Evolutionary conservation across 2,329 filamentous ascomycete species (phyloP), one percentile per base, ranked within the genome.

Genomic region (Calonectria fujianensis): DNA sequence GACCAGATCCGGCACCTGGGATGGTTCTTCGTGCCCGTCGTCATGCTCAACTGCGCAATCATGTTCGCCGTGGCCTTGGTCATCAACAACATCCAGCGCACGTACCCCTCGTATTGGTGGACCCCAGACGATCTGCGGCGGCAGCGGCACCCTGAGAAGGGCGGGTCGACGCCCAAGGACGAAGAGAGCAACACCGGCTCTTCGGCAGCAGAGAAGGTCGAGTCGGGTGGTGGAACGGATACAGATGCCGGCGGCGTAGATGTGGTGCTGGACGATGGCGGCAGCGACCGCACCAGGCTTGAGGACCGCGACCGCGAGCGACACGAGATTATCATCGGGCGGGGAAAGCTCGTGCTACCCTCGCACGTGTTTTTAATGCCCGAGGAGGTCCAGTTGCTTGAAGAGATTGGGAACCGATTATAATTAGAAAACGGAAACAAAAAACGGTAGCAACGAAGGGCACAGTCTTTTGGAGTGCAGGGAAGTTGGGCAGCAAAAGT

Each of bases 51-150:
- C 5, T 90, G 88, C 63, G 81, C 83, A 0, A 82, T 95, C 63
- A 94, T 95, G 90, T 84, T 94, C 37, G 84, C 78, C 1, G 88
- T 91, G 2, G 93, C 93, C 0, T 84, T 94, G 65, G 37, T 94
- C 8, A 79, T 95, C 73, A 95, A 95, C 80, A 96, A 96, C 75
- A 85, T 95, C 3, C 90, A 93, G 81, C 87, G 92, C 11, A 87
- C 88, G 24, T 95, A 91, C 75, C 94, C 94, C 0, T 76, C 90
- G 2, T 95, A 94, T 82, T 96, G 94, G 94, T 95, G 91, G 91
- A 90, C 90, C 1, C 86, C 90, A 0, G 82, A 83, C 24, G 78
- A 85, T 8, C 50, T 85, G 68, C 66, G 67, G 9, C 71, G 59
- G 51, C 61, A 57, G 24, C 16, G 57, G 37, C 0, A 5, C 64